Evolutionary conservation across 441 rosid species (phyloP).

Genomic region (Breynia disticha): DNA sequence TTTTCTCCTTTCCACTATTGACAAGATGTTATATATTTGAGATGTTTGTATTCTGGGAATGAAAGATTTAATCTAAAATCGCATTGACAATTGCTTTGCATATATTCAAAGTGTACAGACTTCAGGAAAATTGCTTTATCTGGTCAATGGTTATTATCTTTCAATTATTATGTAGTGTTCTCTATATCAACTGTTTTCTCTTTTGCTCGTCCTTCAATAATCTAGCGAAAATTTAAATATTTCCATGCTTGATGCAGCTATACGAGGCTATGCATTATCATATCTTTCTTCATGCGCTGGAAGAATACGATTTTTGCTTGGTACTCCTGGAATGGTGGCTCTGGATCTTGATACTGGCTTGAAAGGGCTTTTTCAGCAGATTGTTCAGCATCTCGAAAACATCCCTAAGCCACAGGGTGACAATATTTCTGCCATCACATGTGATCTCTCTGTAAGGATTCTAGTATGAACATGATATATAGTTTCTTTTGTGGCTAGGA

Average conservation of each 20-base stretch:
- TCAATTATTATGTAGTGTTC: too few relatives aligned
- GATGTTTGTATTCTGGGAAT: too few relatives aligned
- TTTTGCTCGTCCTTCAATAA: conserved; percentile 8
- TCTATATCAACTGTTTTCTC: neutral
- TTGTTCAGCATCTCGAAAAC: conserved; percentile 82
- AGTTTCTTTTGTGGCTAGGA: neutral
- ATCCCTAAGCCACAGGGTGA: conserved; percentile 93
- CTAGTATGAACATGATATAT: conserved; percentile 14
- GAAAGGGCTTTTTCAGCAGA: conserved; percentile 80
- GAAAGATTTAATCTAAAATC: too few relatives aligned
- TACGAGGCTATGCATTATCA: conserved; percentile 96
- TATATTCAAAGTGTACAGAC: neutral
- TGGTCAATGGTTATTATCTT: neutral
- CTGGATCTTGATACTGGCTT: conserved; percentile 87
- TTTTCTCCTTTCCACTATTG: neutral
- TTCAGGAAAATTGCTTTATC: neutral
- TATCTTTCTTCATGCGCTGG: conserved; percentile 99
- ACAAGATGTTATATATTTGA: neutral
- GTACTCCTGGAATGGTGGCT: conserved; percentile 98
- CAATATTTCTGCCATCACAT: conserved; percentile 75
- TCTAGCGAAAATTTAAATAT: conserved; percentile 13
- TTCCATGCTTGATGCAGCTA: conserved; percentile 59
- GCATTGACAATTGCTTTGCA: neutral
- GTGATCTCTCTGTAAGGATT: conserved; percentile 89
- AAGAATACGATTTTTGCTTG: conserved; percentile 86